Evolutionary conservation across 129 eudicot species (phyloP).

Genomic region (Centrapalus pauciflorus): DNA sequence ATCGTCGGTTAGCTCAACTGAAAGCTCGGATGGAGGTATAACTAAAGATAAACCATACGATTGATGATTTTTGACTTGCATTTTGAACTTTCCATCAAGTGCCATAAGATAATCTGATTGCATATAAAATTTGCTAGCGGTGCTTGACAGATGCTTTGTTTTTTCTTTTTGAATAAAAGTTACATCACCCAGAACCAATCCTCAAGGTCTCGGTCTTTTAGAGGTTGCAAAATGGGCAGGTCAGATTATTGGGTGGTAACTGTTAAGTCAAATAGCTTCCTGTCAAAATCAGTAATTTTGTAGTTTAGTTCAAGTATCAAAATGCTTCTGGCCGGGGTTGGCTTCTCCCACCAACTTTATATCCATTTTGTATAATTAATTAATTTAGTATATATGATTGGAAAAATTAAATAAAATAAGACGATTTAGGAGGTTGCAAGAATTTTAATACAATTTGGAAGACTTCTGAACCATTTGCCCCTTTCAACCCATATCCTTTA

Average conservation of each 20-base stretch:
- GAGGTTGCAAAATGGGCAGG: background rate
- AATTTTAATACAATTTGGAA: background rate
- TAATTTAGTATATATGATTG: background rate
- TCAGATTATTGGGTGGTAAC: background rate
- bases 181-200: background rate
- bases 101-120: background rate
- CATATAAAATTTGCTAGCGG: background rate
- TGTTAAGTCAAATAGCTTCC: background rate
- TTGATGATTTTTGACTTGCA: background rate
- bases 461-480: background rate
- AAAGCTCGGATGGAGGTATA: constrained; percentile 63
- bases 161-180: background rate
- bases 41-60: background rate
- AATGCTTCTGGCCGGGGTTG: background rate
- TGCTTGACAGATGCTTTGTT: background rate
- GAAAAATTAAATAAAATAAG: background rate
- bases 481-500: background rate
- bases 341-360: background rate
- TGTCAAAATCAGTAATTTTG: no score
- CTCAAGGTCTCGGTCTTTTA: background rate
- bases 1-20: constrained; percentile 53
- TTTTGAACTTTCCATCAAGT: background rate
- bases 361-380: background rate
- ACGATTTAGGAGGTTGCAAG: background rate
- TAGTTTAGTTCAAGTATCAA: no score